phyloP scores from a whole-genome alignment of 129 eudicot genomes.

The Calendula officinalis region DNA sequence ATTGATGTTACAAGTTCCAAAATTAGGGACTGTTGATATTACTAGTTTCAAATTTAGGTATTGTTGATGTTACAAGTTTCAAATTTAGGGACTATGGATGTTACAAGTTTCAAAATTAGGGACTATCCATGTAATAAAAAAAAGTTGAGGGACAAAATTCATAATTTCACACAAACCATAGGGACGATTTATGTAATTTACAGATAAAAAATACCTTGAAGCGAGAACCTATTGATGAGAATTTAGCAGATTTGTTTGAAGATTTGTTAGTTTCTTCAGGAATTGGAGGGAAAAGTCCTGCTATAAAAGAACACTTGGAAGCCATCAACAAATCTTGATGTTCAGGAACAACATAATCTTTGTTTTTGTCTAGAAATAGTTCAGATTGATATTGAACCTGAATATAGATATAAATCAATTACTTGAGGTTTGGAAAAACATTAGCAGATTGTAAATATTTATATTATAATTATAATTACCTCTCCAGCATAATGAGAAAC shows the following conservation, averaged over 20 bases:
- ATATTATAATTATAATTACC: constrained; percentile 38
- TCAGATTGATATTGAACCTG: constrained; percentile 94
- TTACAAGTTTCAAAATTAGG: too few relatives aligned
- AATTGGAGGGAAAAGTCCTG: constrained; percentile 82
- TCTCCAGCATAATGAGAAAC: constrained; percentile 99
- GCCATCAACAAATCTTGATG: constrained; percentile 92
- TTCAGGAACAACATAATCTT: constrained; percentile 96
- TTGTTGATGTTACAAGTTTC: too few relatives aligned
- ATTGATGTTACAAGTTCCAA: too few relatives aligned
- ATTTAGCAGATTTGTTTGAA: constrained; percentile 85
- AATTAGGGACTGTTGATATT: too few relatives aligned
- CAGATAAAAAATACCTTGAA: constrained; percentile 56
- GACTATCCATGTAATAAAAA: too few relatives aligned
- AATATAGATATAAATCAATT: constrained; percentile 21
- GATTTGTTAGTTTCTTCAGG: constrained; percentile 77
- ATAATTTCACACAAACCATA: too few relatives aligned
- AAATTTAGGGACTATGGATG: too few relatives aligned
- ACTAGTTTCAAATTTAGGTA: too few relatives aligned
- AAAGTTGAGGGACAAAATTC: too few relatives aligned
- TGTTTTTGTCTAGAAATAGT: constrained; percentile 89
- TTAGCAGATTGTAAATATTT: constrained; percentile 16
- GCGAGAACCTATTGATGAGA: constrained; percentile 97
- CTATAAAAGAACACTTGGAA: constrained; percentile 89
- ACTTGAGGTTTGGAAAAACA: constrained; percentile 21
- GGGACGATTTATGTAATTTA: too few relatives aligned